Evolutionary conservation across 345 rosid species (phyloP).

Genomic region (Psidium friedrichsthalianum): DNA sequence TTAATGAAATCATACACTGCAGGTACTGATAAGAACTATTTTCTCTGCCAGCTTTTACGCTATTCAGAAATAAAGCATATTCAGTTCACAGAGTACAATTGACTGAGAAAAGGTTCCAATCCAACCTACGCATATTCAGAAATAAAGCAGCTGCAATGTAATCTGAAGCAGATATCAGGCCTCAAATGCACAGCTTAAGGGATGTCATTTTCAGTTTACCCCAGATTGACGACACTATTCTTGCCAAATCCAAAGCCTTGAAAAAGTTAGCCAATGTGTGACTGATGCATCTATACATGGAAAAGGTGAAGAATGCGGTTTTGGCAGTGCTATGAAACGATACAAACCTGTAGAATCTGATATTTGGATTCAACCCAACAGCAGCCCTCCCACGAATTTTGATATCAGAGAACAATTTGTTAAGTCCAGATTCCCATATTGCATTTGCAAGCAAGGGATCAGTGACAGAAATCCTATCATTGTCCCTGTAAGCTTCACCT

Average conservation of each 20-base stretch:
- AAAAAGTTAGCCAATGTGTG: not conserved
- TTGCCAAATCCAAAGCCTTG: not conserved
- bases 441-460: conserved; percentile 59
- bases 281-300: not conserved
- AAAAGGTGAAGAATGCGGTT: not conserved
- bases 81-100: not conserved
- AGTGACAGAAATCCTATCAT: conserved; percentile 58
- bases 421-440: conserved; percentile 71
- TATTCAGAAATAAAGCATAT: not conserved
- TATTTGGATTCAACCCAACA: conserved; percentile 82
- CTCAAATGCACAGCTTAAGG: not conserved
- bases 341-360: conserved; percentile 70
- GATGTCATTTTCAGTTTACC: not conserved
- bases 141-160: not conserved
- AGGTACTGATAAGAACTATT: not conserved
- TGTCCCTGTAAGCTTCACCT: conserved; percentile 92
- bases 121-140: not conserved
- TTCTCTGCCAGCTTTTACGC: not conserved
- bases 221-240: not conserved
- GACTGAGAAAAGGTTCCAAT: not conserved
- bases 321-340: not conserved
- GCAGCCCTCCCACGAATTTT: conserved; percentile 71
- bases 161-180: not conserved
- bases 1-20: not conserved
- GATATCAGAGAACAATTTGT: conserved; percentile 47